A percentile compares a stretch with the other conserved stretches of the same genome.
Evolutionary conservation across 1,284 basidiomycete genomes (phyloP).

Genomic region (Fomitopsis schrenkii): DNA sequence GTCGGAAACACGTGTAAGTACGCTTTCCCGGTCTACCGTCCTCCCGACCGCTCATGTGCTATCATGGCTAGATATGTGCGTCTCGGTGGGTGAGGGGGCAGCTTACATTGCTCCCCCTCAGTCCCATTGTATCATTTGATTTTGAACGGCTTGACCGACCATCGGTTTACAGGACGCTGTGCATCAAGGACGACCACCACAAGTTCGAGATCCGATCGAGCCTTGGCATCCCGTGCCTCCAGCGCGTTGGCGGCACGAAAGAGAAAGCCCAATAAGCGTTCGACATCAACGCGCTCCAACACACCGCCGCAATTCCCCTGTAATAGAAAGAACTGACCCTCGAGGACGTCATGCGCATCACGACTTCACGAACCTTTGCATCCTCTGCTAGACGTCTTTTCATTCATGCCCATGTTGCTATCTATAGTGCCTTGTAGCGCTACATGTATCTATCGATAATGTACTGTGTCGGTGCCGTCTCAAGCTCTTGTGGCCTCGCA

Average conservation of each 20-base stretch:
- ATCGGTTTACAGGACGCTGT: slow-evolving; percentile 39
- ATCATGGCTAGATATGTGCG: background rate
- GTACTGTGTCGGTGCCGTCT: background rate
- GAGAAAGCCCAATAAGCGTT: slow-evolving; percentile 14
- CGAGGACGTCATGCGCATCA: background rate
- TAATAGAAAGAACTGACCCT: background rate
- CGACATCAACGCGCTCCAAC: background rate
- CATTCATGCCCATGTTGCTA: background rate
- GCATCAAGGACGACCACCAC: slow-evolving; percentile 53
- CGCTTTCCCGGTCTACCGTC: background rate
- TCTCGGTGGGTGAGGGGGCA: background rate
- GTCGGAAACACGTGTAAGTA: slow-evolving; percentile 57
- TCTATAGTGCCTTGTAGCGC: background rate
- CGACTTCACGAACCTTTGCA: background rate
- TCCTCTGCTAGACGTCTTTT: background rate
- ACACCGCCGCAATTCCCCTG: no score
- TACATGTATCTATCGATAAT: background rate
- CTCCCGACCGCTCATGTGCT: background rate
- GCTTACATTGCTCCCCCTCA: background rate
- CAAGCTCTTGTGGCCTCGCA: no score
- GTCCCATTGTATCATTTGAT: background rate
- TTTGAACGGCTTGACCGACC: background rate
- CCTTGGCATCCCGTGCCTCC: slow-evolving; percentile 39
- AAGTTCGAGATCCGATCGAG: slow-evolving; percentile 40
- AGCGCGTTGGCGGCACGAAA: slow-evolving; percentile 16